These are phyloP conservation scores for Rhizomucor miehei DNA, from an alignment of 371 early-diverging fungal species.

Conservation along the genomic window DNA sequence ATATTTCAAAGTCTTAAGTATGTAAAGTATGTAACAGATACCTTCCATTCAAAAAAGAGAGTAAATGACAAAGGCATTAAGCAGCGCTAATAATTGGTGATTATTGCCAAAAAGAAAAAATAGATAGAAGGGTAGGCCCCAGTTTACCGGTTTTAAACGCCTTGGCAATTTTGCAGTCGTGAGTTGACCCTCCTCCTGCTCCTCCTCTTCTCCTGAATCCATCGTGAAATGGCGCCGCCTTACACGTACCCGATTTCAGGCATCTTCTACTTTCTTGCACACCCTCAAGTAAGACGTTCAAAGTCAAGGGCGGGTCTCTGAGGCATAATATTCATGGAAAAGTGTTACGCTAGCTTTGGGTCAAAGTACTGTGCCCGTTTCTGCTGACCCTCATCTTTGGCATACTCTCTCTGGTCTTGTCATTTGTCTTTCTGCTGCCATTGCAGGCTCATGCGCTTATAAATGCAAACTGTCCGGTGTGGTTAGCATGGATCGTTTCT, in stretches of 20 bases:
- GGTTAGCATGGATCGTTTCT: constrained; percentile 55
- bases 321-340: not conserved
- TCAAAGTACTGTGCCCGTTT: constrained; percentile 41
- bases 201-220: not conserved
- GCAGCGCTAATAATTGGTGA: too few species aligned
- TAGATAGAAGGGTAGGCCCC: too few species aligned
- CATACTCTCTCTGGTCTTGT: constrained; percentile 31
- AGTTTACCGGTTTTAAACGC: too few species aligned
- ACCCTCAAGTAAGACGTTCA: constrained; percentile 38
- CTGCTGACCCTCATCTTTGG: constrained; percentile 39
- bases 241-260: constrained; percentile 52
- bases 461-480: constrained; percentile 49
- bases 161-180: too few species aligned
- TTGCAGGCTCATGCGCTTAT: constrained; percentile 58
- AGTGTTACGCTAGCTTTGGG: constrained; percentile 32
- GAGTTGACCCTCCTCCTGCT: too few species aligned
- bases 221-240: constrained; percentile 30
- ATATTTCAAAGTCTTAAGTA: too few species aligned
- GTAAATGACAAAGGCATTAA: too few species aligned
- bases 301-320: not conserved
- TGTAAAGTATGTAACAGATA: too few species aligned
- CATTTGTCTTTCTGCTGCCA: constrained; percentile 37
- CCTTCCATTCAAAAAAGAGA: too few species aligned
- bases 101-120: too few species aligned
- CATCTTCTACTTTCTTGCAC: constrained; percentile 42